Conservation (phyloP, 2,329 filamentous ascomycete species). For the Scedosporium dehoogii region DNA sequence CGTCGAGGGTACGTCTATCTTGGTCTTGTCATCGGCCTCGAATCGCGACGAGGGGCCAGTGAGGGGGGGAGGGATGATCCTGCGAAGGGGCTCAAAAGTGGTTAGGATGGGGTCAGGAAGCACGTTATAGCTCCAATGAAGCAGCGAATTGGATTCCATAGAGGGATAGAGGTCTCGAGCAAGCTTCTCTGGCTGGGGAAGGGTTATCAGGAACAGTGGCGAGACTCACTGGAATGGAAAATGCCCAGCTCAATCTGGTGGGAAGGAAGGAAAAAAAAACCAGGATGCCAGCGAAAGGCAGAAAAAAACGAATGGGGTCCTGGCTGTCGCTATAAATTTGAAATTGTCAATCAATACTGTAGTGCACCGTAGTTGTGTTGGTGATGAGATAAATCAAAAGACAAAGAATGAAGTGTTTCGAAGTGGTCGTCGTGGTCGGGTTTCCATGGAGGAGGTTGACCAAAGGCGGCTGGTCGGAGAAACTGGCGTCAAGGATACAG, state of each 20-base stretch:
- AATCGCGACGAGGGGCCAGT: neutral
- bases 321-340: neutral
- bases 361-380: conserved; percentile 1
- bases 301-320: conserved; percentile 1
- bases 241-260: neutral
- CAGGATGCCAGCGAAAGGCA: neutral
- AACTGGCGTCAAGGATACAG: neutral
- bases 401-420: conserved; percentile 5
- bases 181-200: neutral
- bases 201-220: neutral
- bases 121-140: neutral
- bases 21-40: neutral
- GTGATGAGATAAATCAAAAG: neutral
- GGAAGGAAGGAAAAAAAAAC: neutral
- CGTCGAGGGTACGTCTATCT: neutral
- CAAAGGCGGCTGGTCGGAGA: conserved; percentile 3
- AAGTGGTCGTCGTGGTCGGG: neutral
- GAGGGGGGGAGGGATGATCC: neutral
- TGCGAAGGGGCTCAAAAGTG: neutral
- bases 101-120: neutral
- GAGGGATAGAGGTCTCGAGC: neutral
- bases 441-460: neutral
- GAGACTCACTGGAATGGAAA: neutral
- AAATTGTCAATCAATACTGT: conserved; percentile 4
- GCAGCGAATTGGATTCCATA: neutral